These are phyloP conservation scores for Saturnispora bothae DNA, from an alignment of 805 yeast species.

Conservation along the genomic window DNA sequence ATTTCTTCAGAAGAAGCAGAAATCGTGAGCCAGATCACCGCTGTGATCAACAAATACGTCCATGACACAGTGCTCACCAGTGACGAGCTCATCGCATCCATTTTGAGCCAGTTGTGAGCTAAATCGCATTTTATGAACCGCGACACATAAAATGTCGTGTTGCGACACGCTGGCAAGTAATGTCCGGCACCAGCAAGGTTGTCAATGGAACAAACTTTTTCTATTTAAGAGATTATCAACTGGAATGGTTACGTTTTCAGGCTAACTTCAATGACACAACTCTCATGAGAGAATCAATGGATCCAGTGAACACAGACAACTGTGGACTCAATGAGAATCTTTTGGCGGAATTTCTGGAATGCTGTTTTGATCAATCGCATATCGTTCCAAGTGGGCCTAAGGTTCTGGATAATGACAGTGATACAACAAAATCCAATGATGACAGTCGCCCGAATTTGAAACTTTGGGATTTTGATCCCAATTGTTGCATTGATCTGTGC, in stretches of 20 bases:
- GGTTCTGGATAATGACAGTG: not conserved
- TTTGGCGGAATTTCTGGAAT: conserved; percentile 11
- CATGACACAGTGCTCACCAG: not conserved
- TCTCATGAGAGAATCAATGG: not conserved
- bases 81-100: not conserved
- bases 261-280: no score
- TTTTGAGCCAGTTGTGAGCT: no score
- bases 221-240: no score
- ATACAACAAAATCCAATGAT: no score
- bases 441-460: no score
- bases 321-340: conserved; percentile 9
- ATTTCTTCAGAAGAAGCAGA: no score
- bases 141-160: no score
- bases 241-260: not conserved
- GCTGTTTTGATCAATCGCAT: conserved; percentile 14
- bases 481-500: conserved; percentile 7
- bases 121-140: no score
- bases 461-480: conserved; percentile 9
- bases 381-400: conserved; percentile 3
- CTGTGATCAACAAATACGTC: not conserved
- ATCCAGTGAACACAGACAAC: not conserved
- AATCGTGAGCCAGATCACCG: not conserved
- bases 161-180: not conserved
- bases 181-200: no score
- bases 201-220: no score